Evolutionary conservation across 345 rosid species (phyloP), one percentile per base, ranked within the genome.

Genomic region (Excoecaria cochinchinensis): DNA sequence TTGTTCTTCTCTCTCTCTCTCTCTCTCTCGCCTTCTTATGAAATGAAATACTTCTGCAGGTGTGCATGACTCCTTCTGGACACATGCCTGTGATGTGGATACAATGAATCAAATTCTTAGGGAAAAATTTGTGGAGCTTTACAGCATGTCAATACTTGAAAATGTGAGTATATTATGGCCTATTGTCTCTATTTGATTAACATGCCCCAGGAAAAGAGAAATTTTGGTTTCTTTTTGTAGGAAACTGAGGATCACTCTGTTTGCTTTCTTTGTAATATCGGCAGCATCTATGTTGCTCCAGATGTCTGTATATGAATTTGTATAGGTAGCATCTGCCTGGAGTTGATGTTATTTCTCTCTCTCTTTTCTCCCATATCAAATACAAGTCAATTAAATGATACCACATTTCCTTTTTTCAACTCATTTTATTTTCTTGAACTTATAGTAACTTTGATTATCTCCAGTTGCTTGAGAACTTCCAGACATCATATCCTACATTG

Each of bases 41-140:
- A 51, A 78, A 52, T 76, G 46, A 51, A 76, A 71, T 63, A 38
- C 47, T 61, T 85, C 69, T 79, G 73, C 89, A 95, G 98, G 99
- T 60, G 99, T 95, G 74, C 99, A 95, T 76, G 99, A 95, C 86
- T 95, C 99, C 21, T 95, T 90, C 74, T 95, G 99, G 99, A 95
- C 99, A 6, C 99, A 95, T 84, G 98, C 99, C 48, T 85, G 95
- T 74, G 97, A 93, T 70, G 97, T 91, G 74, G 99, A 95, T 76
- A 79, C 81, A 84, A 91, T 95, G 99, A 95, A 95, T 83, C 77
- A 48, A 86, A 89, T 95, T 79, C 96, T 95, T 5, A 77, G 98
- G 62, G 92, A 89, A 73, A 90, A 93, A 74, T 95, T 95, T 77
- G 98, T 95, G 76, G 99, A 95, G 87, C 91, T 95, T 69, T 91